Percentiles rank a stretch among this genome's conserved stretches.
These are phyloP conservation scores for Rhizopogon vulgaris DNA, from an alignment of 768 basidiomycete genomes.

Conservation along the genomic window DNA sequence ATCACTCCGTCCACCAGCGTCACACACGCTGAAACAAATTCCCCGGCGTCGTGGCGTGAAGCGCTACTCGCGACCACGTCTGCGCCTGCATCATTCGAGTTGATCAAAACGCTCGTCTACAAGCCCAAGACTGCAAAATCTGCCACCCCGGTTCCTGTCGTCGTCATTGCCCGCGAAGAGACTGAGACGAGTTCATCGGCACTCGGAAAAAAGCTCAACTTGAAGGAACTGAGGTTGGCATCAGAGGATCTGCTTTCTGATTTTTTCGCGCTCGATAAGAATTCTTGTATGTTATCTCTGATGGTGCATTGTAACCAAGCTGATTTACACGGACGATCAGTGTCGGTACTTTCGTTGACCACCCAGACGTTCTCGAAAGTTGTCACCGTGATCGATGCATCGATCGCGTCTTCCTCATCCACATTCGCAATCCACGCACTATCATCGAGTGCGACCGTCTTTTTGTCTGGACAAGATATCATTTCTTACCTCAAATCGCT, in stretches of 20 bases:
- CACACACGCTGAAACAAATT: constrained; percentile 55
- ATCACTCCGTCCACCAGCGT: constrained; percentile 50
- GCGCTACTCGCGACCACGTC: constrained; percentile 49
- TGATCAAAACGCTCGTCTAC: constrained; percentile 88
- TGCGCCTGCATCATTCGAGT: constrained; percentile 55
- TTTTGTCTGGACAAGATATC: constrained; percentile 77
- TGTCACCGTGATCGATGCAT: constrained; percentile 69
- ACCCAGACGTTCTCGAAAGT: constrained; percentile 61
- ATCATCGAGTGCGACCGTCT: constrained; percentile 65
- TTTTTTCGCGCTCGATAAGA: constrained; percentile 80
- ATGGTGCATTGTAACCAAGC: not conserved
- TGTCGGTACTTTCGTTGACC: constrained; percentile 76
- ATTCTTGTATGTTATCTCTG: constrained; percentile 61
- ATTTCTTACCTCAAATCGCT: constrained; percentile 63
- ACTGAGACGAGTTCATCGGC: constrained; percentile 78
- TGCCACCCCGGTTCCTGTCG: constrained; percentile 75
- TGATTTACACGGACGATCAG: constrained; percentile 33
- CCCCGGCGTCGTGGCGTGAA: constrained; percentile 73
- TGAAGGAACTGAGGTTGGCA: constrained; percentile 87
- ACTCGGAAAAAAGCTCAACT: constrained; percentile 70
- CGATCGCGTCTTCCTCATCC: constrained; percentile 56
- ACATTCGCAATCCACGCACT: constrained; percentile 72
- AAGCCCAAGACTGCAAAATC: constrained; percentile 96
- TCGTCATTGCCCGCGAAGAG: constrained; percentile 79
- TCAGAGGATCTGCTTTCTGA: constrained; percentile 81